These are phyloP conservation scores for Aspergillus diversus DNA, from an alignment of 495 filamentous ascomycete genomes.

Conservation along the genomic window DNA sequence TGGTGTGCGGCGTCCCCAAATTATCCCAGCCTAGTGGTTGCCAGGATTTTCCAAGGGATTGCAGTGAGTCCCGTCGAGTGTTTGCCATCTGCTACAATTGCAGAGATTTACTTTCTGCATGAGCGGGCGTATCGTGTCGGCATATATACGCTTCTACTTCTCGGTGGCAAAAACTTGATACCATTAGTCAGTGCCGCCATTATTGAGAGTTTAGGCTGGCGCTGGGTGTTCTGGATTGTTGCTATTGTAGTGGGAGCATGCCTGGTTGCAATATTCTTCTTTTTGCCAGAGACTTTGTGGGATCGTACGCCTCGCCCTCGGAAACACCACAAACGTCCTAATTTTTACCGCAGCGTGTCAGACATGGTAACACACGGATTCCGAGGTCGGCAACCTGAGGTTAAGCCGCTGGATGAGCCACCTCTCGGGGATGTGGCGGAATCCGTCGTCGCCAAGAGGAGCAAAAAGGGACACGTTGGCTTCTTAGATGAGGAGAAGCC, in stretches of 20 bases:
- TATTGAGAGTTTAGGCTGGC: constrained; percentile 77
- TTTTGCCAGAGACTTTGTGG: constrained; percentile 97
- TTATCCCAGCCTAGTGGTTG: constrained; percentile 78
- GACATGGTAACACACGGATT: constrained; percentile 43
- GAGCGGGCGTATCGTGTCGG: constrained; percentile 93
- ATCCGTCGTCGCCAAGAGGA: constrained; percentile 22
- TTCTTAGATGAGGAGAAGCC: constrained; percentile 48
- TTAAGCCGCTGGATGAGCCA: constrained; percentile 22
- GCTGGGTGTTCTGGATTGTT: constrained; percentile 94
- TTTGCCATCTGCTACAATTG: constrained; percentile 90
- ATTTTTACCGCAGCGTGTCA: constrained; percentile 43
- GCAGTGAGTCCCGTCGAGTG: constrained; percentile 93
- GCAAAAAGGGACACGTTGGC: constrained; percentile 55
- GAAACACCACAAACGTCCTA: constrained; percentile 39
- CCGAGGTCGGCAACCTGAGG: constrained; percentile 38
- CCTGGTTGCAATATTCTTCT: constrained; percentile 77
- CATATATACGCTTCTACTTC: constrained; percentile 88
- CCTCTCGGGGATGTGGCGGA: constrained; percentile 17
- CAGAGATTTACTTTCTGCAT: constrained; percentile 96
- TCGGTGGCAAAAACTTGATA: constrained; percentile 92
- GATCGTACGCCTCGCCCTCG: constrained; percentile 77
- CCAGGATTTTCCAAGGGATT: constrained; percentile 84
- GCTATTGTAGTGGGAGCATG: constrained; percentile 82
- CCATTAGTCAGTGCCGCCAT: constrained; percentile 88
- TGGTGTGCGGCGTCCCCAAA: constrained; percentile 88